phyloP scores from a whole-genome alignment of 2,329 filamentous ascomycete genomes.

The Clarireedia paspali region DNA sequence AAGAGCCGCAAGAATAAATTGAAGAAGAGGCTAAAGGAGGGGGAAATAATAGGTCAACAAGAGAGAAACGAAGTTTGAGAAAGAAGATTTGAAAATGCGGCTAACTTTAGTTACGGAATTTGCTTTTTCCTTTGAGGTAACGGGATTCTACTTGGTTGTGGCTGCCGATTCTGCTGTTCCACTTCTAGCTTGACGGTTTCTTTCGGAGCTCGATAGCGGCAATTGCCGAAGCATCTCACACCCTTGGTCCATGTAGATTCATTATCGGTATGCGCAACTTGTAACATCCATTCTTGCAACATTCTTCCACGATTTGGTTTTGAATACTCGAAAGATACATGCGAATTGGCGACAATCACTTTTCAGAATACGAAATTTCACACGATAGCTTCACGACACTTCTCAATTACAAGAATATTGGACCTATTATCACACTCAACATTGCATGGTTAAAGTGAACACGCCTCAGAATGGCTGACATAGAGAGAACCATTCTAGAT shows the following conservation, averaged over 20 bases:
- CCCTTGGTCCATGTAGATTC: too few relatives aligned
- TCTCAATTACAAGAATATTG: too few relatives aligned
- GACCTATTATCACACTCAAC: background rate
- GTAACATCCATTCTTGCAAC: background rate
- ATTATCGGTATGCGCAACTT: background rate
- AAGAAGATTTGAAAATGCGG: slow-evolving; percentile 11
- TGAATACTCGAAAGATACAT: background rate
- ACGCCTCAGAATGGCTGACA: slow-evolving; percentile 50
- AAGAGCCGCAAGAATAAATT: background rate
- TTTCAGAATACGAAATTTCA: too few relatives aligned
- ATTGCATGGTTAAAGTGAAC: background rate
- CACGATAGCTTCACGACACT: too few relatives aligned
- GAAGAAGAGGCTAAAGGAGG: background rate
- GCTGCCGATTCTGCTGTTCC: slow-evolving; percentile 3
- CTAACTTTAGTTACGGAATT: slow-evolving; percentile 8
- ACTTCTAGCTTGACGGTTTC: slow-evolving; percentile 5
- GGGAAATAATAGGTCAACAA: slow-evolving; percentile 11
- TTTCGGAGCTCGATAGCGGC: slow-evolving; percentile 1
- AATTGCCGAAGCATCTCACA: background rate
- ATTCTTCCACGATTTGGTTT: background rate
- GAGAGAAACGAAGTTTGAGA: slow-evolving; percentile 7
- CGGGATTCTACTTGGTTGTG: slow-evolving; percentile 3
- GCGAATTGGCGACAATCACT: background rate
- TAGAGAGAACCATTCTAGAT: slow-evolving; percentile 70
- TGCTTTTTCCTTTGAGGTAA: slow-evolving; percentile 13